phyloP scores from a whole-genome alignment of 805 yeast species.

The Deakozyma indianensis region DNA sequence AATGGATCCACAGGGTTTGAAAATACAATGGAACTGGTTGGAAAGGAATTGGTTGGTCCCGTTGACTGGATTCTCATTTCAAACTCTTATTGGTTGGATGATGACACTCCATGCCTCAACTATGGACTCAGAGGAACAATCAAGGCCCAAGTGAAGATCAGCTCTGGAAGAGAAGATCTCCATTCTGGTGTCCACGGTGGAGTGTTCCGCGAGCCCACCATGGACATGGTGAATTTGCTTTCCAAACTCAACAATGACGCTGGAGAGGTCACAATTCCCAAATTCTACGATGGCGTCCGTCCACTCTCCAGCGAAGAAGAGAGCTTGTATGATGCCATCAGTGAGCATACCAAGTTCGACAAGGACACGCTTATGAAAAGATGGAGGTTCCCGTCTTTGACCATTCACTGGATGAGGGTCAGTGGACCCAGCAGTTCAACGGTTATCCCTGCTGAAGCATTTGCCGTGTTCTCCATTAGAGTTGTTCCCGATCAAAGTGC shows the following conservation, averaged over 20 bases:
- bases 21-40: constrained; percentile 40
- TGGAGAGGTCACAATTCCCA: constrained; percentile 47
- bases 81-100: constrained; percentile 91
- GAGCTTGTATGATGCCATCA: constrained; percentile 46
- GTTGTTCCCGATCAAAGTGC: constrained; percentile 82
- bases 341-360: constrained; percentile 24
- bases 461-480: constrained; percentile 66
- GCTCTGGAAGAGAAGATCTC: constrained; percentile 68
- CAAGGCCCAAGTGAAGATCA: constrained; percentile 57
- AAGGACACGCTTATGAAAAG: constrained; percentile 45
- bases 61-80: constrained; percentile 85
- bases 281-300: constrained; percentile 54
- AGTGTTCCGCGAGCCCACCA: constrained; percentile 71
- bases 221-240: constrained; percentile 64
- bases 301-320: constrained; percentile 45
- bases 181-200: constrained; percentile 98
- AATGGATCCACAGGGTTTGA: constrained; percentile 81
- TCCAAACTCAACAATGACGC: constrained; percentile 45
- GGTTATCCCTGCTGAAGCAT: constrained; percentile 72
- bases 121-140: constrained; percentile 91
- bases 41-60: constrained; percentile 38
- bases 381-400: constrained; percentile 85
- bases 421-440: constrained; percentile 87
- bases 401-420: constrained; percentile 70
- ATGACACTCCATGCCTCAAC: constrained; percentile 75